A percentile compares a stretch with the other conserved stretches of the same genome.
phyloP scores from a whole-genome alignment of 1,284 basidiomycete genomes.

The Heliocybe sulcata region DNA sequence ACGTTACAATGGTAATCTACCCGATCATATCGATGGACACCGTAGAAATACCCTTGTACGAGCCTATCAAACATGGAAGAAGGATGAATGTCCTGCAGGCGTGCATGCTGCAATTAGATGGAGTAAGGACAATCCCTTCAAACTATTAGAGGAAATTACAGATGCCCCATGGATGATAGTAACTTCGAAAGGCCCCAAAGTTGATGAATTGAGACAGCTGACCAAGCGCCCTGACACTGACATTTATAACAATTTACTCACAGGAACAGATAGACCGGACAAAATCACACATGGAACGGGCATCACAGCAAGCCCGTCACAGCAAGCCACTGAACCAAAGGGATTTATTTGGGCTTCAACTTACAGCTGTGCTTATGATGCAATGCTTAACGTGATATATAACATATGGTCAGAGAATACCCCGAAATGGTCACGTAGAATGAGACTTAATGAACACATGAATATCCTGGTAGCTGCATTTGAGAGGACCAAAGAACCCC shows the following conservation, averaged over 20 bases:
- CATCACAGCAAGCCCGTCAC: too few relatives aligned
- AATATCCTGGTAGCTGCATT: not conserved
- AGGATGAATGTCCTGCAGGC: slow-evolving; percentile 8
- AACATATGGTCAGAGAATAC: not conserved
- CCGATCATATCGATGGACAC: slow-evolving; percentile 10
- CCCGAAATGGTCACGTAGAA: not conserved
- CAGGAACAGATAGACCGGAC: too few relatives aligned
- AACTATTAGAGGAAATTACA: not conserved
- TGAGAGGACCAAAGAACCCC: not conserved
- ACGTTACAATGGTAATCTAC: slow-evolving; percentile 14
- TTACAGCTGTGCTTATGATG: not conserved
- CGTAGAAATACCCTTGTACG: slow-evolving; percentile 12
- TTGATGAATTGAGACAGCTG: not conserved
- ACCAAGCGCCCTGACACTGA: not conserved
- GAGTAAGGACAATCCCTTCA: not conserved
- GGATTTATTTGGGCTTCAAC: not conserved
- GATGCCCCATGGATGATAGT: not conserved
- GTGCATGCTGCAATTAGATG: slow-evolving; percentile 4
- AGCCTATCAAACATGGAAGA: slow-evolving; percentile 12
- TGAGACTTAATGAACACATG: not conserved
- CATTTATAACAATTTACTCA: too few relatives aligned
- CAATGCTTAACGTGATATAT: not conserved
- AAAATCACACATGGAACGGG: too few relatives aligned
- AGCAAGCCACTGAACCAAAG: not conserved
- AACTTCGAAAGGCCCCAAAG: not conserved